Evolutionary conservation across 202 grass and related monocot genomes (phyloP), one percentile per base, ranked within the genome.

Genomic region (Miscanthus sacchariflorus): DNA sequence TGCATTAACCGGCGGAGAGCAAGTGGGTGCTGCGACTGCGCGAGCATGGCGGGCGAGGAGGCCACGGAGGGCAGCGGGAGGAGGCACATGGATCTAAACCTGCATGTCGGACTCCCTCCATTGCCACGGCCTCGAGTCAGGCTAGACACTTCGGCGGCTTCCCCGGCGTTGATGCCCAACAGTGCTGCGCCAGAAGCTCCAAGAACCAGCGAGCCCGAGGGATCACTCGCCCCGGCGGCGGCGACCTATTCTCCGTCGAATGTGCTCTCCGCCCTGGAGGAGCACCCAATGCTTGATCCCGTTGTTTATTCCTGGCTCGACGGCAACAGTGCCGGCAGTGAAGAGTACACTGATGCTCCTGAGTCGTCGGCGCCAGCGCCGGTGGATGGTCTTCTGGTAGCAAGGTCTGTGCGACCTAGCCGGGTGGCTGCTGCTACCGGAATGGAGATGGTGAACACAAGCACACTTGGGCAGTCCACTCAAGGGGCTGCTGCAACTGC

Each of bases 71-170:
- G 69, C 5, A 81, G 77, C 73, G 43, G 21, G 73, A 80, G 83
- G 68, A 76, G 76, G 54, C 79, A 50, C 30, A 89, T 89, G 78
- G 94, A 99, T 87, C 87, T 90, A 78, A 96, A 87, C 87, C 92
- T 94, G 52, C 4, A 58, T 21, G 52, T 21, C 0, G 52, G 52
- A 5, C 52, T 58, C 46, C 84, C 88, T 85, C 84, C 88, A 10
- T 84, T 94, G 88, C 88, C 78, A 25, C 88, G 59, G 42, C 78
- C 80, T 66, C 90, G 68, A 68, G 83, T 83, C 25, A 70, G 61
- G 18, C 73, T 87, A 10, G 68, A 25, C 49, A 21, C 84, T 1
- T 58, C 52, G 3, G 11, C 78, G 7, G 5, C 52, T 58, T 58
- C 18, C 52, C 12, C 45, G 45, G 3, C 45, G 45, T 21, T 21